Evolutionary conservation across 441 rosid genomes (phyloP), one percentile per base, ranked within the genome.

Genomic region (Mallotus repandus): DNA sequence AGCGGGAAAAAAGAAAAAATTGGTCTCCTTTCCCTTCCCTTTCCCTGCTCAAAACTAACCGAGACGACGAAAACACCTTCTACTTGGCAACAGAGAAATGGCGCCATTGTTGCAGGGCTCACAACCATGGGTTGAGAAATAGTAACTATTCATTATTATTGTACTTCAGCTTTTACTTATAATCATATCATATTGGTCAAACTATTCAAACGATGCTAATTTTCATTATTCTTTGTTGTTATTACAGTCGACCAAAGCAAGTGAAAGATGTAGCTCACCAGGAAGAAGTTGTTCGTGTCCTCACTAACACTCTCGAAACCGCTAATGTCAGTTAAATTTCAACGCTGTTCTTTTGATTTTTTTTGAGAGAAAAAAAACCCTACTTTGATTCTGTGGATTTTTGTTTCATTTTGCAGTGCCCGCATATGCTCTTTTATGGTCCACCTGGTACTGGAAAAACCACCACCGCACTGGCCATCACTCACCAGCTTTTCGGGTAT

Each of bases 101-200:
- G 97, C 96, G 88, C 96, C 97, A 73, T 77, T 89, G 69, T 55
- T 89, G 84, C 94, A 88, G 84, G 93, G 89, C 81, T 85, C 95
- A 16, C 98, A 93, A 66, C 97, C 89, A 68, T 95, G 99, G 99
- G 99, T 95, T 50, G 99, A 95, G 83, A 95, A 95, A 93, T 94
- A 91, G 99, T 94, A 85, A 50, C 41, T 38, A 38, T 38, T 4
- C 41, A 38, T 38, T 38, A 38, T 38, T 38, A 38, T 38, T 38
- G 5, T 38, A 38, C 41, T 38, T 38, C 5, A 1, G 0, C 41
- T 38, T 35, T 38, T 38, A 38, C 5, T 38, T 38, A 38, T 38
- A 38, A 38, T 38, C 41, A 38, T 8, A 29, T 29, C 32, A 43
- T 8, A 45, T 14, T 38, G 9, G 56, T 15, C 63, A 29, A 4